Base-by-base conservation (phyloP, 1,284 basidiomycete genomes). In the Leccinum subrobustum region DNA sequence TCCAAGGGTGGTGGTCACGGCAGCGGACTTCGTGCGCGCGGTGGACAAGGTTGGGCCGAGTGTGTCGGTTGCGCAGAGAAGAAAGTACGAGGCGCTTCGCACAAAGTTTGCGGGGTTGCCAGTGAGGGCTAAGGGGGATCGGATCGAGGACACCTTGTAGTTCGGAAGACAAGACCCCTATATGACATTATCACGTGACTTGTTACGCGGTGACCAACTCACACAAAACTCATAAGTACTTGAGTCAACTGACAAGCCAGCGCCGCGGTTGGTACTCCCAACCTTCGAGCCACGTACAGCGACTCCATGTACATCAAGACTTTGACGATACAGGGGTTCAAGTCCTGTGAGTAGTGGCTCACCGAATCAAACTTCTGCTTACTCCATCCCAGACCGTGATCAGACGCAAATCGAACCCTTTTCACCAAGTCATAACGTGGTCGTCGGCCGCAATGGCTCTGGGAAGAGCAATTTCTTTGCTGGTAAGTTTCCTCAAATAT, bases 401-500 rank as follows among this genome's bases (percentile, higher is more conserved):
- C 89, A 92, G 72, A 92, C 89, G 0, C 87, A 90, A 68, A 90
- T 92, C 60, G 90, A 92, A 68, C 89, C 89, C 0, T 92, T 92
- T 72, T 90, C 89, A 27, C 85, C 94, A 0, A 87, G 82, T 50
- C 93, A 96, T 70, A 97, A 97, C 76, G 94, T 97, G 14, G 92
- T 97, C 3, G 95, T 98, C 11, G 95, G 95, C 11, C 81, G 96
- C 51, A 98, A 98, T 82, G 96, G 95, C 9, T 94, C 92, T 18
- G 95, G 95, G 59, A 98, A 98, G 81, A 95, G 92, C 70, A 98
- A 98, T 75, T 97, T 98, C 81, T 98, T 98, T 75, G 89, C 92
- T 44, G 92, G 92, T 91, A 4, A 51, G 68, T 59, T 23, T 23
- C 14, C 25, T 9, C 18, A 20, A 52, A 20, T 33, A n/a, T n/a